These are phyloP conservation scores for Naganishia albida DNA, from an alignment of 1,284 basidiomycete species.

Conservation along the genomic window DNA sequence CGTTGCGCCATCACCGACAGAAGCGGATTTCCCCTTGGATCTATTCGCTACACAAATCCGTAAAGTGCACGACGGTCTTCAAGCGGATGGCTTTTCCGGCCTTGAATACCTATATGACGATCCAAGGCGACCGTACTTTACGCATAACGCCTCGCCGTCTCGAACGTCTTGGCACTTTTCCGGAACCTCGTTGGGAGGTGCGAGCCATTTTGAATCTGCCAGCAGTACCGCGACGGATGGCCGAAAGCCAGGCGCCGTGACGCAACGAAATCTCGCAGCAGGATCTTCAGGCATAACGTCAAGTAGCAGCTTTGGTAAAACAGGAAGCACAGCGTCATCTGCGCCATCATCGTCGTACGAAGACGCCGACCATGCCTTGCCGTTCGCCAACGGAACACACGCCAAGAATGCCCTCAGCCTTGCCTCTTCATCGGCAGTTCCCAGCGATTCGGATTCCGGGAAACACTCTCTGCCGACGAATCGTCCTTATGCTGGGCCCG, in stretches of 20 bases:
- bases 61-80: neutral
- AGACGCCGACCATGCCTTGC: conserved; percentile 21
- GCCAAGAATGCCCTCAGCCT: conserved; percentile 7
- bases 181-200: neutral
- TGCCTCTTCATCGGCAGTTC: conserved; percentile 7
- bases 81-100: neutral
- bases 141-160: conserved; percentile 3
- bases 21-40: conserved; percentile 27
- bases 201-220: neutral
- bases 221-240: conserved; percentile 1
- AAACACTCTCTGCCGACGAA: neutral
- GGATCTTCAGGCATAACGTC: conserved; percentile 15
- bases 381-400: conserved; percentile 5
- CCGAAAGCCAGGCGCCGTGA: neutral
- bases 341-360: conserved; percentile 13
- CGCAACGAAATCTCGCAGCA: neutral
- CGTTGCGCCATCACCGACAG: conserved; percentile 28
- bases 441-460: conserved; percentile 10
- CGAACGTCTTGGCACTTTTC: conserved; percentile 7
- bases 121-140: conserved; percentile 32
- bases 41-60: conserved; percentile 1
- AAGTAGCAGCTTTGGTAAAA: conserved; percentile 18
- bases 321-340: conserved; percentile 11
- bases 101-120: conserved; percentile 32
- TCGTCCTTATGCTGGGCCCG: conserved; percentile 6